Evolutionary conservation across 202 grass and related monocot species (phyloP).

Genomic region (Elaeis oleifera): DNA sequence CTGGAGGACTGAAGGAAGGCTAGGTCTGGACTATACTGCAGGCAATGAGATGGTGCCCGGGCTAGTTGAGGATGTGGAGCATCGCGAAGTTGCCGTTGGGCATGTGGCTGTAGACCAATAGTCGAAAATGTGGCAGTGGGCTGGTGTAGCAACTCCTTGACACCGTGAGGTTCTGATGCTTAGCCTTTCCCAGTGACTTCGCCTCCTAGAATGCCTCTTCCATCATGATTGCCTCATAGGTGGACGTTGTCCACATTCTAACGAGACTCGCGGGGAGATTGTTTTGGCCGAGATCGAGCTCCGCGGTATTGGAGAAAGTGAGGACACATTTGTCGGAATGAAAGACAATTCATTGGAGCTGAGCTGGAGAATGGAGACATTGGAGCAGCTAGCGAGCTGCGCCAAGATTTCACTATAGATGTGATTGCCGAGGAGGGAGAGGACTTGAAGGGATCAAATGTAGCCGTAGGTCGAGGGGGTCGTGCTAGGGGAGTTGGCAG

Average conservation of each 20-base stretch:
- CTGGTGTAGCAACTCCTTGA: conserved; percentile 82
- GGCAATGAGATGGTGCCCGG: conserved; percentile 53
- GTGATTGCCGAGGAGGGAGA: conserved; percentile 56
- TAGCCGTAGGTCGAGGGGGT: conserved; percentile 71
- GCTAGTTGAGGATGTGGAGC: conserved; percentile 7
- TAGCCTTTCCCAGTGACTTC: conserved; percentile 71
- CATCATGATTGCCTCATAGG: conserved; percentile 8
- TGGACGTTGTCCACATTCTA: conserved; percentile 45
- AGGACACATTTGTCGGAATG: conserved; percentile 54
- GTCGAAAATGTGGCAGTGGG: conserved; percentile 71
- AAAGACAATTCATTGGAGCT: background rate
- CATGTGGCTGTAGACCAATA: conserved; percentile 92
- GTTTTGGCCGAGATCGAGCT: conserved; percentile 71
- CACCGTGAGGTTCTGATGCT: conserved; percentile 88
- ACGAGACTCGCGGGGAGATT: conserved; percentile 48
- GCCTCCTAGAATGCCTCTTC: conserved; percentile 33
- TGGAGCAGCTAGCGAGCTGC: conserved; percentile 78
- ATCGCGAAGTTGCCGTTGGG: conserved; percentile 91
- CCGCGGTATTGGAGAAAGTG: conserved; percentile 37
- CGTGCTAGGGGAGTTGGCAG: conserved; percentile 46
- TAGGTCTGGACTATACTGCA: conserved; percentile 66
- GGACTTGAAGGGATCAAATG: conserved; percentile 62
- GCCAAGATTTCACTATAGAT: conserved; percentile 59
- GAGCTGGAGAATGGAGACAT: conserved; percentile 76
- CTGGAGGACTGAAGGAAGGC: conserved; percentile 72